Percentiles rank a stretch among this genome's conserved stretches.
Evolutionary conservation across 148 eudicot genomes (phyloP).

Genomic region (Talinum fruticosum): DNA sequence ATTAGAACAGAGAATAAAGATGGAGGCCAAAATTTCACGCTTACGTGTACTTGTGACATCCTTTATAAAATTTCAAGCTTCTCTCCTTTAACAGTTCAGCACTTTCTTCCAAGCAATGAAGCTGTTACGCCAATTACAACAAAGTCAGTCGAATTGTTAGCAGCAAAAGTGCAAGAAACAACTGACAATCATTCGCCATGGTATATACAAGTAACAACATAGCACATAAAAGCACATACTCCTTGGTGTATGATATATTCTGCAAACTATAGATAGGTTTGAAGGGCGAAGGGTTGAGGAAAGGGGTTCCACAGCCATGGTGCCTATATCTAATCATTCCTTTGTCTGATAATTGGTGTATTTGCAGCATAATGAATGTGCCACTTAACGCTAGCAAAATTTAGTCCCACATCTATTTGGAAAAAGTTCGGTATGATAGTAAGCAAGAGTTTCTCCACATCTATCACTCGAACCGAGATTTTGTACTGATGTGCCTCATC

Average conservation of each 20-base stretch:
- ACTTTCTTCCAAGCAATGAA: conserved; percentile 71
- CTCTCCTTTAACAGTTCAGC: conserved; percentile 66
- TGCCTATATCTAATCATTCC: neutral
- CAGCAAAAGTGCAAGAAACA: conserved; percentile 7
- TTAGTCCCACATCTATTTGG: neutral
- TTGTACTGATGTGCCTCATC: too few relatives aligned
- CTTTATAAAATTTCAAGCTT: conserved; percentile 65
- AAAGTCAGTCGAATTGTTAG: neutral
- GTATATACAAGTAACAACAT: too few relatives aligned
- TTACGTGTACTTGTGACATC: conserved; percentile 87
- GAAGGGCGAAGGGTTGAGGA: neutral
- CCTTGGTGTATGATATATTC: too few relatives aligned
- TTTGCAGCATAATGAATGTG: too few relatives aligned
- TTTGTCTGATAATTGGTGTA: too few relatives aligned
- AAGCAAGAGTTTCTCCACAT: too few relatives aligned
- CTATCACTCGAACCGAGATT: too few relatives aligned
- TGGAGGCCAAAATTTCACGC: conserved; percentile 22
- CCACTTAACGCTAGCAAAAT: neutral
- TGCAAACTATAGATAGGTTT: too few relatives aligned
- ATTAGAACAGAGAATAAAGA: conserved; percentile 5
- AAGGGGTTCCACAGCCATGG: neutral
- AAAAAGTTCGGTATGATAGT: neutral
- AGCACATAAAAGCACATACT: too few relatives aligned
- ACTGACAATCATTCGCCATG: neutral
- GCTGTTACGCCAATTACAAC: conserved; percentile 33